Evolutionary conservation across 176 grass and related monocot genomes (phyloP), one percentile per base, ranked within the genome.

Genomic region (Alloteropsis semialata): DNA sequence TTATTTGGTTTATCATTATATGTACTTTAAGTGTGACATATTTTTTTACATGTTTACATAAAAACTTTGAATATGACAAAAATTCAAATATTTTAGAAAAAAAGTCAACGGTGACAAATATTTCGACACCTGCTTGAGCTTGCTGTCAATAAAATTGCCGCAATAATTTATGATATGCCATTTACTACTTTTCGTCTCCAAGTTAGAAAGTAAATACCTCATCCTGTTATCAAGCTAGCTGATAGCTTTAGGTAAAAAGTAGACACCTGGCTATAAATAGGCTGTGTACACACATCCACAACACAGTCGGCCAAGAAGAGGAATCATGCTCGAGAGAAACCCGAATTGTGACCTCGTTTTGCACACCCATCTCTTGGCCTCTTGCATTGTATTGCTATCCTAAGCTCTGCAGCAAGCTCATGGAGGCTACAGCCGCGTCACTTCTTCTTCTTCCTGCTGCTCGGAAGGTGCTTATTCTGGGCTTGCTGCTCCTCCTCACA

Each of bases 261-360:
- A 58, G n/a, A 10, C 8, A 27, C 55, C n/a, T 11, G 55, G 55
- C 55, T 67, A 45, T 75, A 81, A 76, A 76, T 50, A 48, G 48
- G 59, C n/a, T 75, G 61, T 46, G 79, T 38, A 46, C 42, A 46
- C 22, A 10, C 44, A 24, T 51, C 45, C 80, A 63, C 13, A 65
- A 8, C 16, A 29, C 22, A 71, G 9, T 24, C 19, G 34, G 37
- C 61, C 64, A 69, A 66, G 10, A 66, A 6, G 21, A 60, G 6
- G 8, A 27, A 66, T 66, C 84, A 77, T 72, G 85, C 41, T 78
- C 53, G 70, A 55, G 69, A 61, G 69, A 66, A 76, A 17, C 58
- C 25, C 14, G 3, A 13, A 21, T 19, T 8, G n/a, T 41, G 22
- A 46, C 22, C 59, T 30, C 46, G 49, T 15, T 17, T 48, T 33